These are phyloP conservation scores for Cardiospermum halicacabum DNA, from an alignment of 345 rosid genomes.

Conservation along the genomic window DNA sequence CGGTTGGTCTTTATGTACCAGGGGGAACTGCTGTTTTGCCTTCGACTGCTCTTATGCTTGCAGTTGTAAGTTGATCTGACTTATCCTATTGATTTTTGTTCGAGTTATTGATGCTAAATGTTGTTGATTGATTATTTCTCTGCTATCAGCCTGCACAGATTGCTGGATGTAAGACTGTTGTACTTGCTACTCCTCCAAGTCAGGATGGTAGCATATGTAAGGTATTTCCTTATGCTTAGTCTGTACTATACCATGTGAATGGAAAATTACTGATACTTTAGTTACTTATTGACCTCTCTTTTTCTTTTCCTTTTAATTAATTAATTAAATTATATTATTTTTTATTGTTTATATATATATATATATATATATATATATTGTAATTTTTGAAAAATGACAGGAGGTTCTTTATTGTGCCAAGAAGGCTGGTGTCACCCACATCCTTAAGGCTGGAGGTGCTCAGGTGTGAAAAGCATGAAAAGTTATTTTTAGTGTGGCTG, in stretches of 20 bases:
- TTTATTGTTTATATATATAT: too few relatives aligned
- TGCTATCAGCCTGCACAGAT: constrained; percentile 79
- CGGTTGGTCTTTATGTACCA: constrained; percentile 94
- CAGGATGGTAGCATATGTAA: constrained; percentile 81
- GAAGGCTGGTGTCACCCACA: constrained; percentile 89
- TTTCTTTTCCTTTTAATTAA: too few relatives aligned
- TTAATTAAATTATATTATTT: too few relatives aligned
- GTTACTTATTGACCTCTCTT: neutral
- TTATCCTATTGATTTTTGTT: too few relatives aligned
- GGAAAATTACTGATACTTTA: too few relatives aligned
- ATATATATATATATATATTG: too few relatives aligned
- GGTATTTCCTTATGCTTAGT: constrained; percentile 33
- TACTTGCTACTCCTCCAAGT: constrained; percentile 85
- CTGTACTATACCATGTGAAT: neutral
- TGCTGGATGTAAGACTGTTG: constrained; percentile 85
- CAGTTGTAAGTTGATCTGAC: constrained; percentile 52
- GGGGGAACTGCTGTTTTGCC: constrained; percentile 96
- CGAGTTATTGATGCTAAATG: neutral
- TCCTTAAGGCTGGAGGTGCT: constrained; percentile 94
- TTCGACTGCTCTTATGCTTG: constrained; percentile 90
- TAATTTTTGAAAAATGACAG: too few relatives aligned
- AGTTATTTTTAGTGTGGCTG: neutral
- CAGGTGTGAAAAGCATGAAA: constrained; percentile 49
- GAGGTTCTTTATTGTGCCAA: constrained; percentile 93
- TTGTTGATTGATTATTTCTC: constrained; percentile 17